Evolutionary conservation across 495 filamentous ascomycete genomes (phyloP).

Genomic region (Hypoxylon lienhwacheense): DNA sequence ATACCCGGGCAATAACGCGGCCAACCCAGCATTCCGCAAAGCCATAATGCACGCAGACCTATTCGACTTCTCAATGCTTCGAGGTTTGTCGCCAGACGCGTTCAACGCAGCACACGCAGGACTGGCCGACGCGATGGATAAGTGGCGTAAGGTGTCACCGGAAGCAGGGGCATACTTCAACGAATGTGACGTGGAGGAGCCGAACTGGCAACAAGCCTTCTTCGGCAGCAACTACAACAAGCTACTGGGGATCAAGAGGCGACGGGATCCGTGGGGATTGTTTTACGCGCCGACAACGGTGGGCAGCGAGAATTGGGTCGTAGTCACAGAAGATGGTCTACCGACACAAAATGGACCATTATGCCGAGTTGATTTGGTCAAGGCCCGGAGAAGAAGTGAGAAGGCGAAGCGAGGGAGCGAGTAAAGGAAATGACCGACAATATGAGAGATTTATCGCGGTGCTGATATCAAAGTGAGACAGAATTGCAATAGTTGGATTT

Average conservation of each 20-base stretch:
- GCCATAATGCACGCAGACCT: slow-evolving; percentile 54
- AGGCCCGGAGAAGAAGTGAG: not conserved
- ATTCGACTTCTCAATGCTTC: slow-evolving; percentile 19
- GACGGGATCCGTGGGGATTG: slow-evolving; percentile 54
- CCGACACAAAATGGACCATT: slow-evolving; percentile 38
- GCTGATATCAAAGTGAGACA: too few species aligned
- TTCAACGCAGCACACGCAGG: slow-evolving; percentile 22
- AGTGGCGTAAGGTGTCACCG: slow-evolving; percentile 38
- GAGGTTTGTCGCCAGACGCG: slow-evolving; percentile 18
- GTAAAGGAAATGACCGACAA: slow-evolving; percentile 13
- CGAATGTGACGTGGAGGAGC: slow-evolving; percentile 62
- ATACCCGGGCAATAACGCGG: slow-evolving; percentile 45
- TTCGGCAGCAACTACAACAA: slow-evolving; percentile 55
- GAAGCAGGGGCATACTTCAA: slow-evolving; percentile 52
- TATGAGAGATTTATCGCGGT: too few species aligned
- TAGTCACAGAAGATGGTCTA: slow-evolving; percentile 23
- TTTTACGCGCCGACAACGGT: slow-evolving; percentile 61
- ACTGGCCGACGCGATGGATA: slow-evolving; percentile 26
- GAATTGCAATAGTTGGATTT: too few species aligned
- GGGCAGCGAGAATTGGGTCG: slow-evolving; percentile 48
- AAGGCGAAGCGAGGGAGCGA: not conserved
- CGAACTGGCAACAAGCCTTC: slow-evolving; percentile 64
- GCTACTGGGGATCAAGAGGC: slow-evolving; percentile 52
- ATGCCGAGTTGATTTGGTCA: slow-evolving; percentile 18
- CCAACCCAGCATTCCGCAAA: slow-evolving; percentile 54